Evolutionary conservation across 768 basidiomycete genomes (phyloP).

Genomic region (Pisolithus albus): DNA sequence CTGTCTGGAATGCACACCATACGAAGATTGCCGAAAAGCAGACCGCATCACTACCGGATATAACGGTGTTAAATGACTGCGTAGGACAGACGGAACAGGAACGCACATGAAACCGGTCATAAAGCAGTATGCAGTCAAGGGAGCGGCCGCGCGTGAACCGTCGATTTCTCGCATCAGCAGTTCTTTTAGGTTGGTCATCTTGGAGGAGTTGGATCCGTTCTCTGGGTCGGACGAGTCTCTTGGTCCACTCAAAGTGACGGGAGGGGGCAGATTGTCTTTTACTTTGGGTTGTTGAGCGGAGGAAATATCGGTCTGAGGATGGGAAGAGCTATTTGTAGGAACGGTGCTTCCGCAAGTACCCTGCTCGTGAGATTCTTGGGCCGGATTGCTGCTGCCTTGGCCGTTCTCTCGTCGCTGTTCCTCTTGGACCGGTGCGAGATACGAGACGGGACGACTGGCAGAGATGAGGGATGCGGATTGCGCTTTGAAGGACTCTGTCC

Average conservation of each 20-base stretch:
- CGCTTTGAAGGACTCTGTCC: conserved; percentile 8
- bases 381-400: neutral
- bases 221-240: neutral
- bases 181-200: neutral
- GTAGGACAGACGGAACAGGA: neutral
- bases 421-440: too few species aligned
- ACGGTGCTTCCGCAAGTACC: neutral
- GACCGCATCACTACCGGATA: conserved; percentile 45
- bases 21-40: conserved; percentile 73
- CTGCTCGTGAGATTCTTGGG: neutral
- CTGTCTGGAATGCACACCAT: conserved; percentile 79
- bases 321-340: neutral
- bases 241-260: conserved; percentile 1
- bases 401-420: too few species aligned
- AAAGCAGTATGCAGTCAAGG: conserved; percentile 57
- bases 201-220: neutral
- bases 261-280: neutral
- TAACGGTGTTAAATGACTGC: neutral
- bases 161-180: conserved; percentile 6
- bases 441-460: neutral
- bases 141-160: conserved; percentile 34
- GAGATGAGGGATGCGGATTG: conserved; percentile 14
- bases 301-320: neutral
- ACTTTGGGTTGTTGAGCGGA: neutral
- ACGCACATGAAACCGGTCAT: conserved; percentile 70